phyloP scores from a whole-genome alignment of 192 early-diverging fungal species.

The Rhizophlyctis rosea region DNA sequence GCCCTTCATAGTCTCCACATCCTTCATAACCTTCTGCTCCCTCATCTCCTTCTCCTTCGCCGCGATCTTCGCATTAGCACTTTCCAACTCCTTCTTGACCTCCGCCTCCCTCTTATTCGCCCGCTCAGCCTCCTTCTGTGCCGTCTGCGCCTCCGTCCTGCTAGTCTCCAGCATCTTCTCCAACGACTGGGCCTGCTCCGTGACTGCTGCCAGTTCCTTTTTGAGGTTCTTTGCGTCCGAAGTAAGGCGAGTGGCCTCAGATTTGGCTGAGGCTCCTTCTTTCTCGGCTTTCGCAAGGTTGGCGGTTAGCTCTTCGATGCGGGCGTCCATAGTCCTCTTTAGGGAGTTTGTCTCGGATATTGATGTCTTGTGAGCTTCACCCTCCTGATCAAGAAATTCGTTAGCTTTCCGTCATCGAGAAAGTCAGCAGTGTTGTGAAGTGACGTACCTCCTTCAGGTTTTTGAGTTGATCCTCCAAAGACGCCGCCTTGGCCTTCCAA shows the following conservation, averaged over 20 bases:
- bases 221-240: not conserved
- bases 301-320: constrained; percentile 3
- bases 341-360: not conserved
- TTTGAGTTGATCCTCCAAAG: constrained; percentile 1
- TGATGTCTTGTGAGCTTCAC: not conserved
- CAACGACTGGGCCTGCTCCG: not conserved
- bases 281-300: not conserved
- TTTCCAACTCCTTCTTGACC: constrained; percentile 7
- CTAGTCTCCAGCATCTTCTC: not conserved
- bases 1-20: no score
- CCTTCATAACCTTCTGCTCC: not conserved
- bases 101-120: not conserved
- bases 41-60: not conserved
- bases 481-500: constrained; percentile 13
- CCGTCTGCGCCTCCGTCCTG: constrained; percentile 3
- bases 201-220: not conserved
- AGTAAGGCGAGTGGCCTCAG: not conserved
- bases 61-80: constrained; percentile 3
- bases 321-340: not conserved
- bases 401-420: not conserved
- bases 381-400: not conserved
- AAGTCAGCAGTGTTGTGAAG: not conserved
- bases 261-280: not conserved
- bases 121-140: not conserved
- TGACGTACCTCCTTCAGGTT: constrained; percentile 15